Conservation (phyloP, 1,284 basidiomycete species). For the Hortiboletus rubellus region DNA sequence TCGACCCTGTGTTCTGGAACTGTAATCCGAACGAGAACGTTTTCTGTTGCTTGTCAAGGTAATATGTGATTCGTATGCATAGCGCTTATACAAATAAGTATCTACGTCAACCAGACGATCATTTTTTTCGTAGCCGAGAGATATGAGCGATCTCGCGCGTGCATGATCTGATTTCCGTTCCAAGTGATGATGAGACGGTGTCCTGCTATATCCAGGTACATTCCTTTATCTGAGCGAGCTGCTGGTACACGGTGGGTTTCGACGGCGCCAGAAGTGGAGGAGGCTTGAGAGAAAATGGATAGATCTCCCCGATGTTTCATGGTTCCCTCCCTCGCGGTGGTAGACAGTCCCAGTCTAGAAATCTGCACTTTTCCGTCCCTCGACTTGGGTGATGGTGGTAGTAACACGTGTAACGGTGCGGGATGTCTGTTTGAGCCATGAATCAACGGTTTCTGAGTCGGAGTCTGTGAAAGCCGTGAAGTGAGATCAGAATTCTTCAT, state of each 20-base stretch:
- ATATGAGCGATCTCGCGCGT: not conserved
- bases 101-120: not conserved
- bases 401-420: not conserved
- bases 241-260: no score
- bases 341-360: not conserved
- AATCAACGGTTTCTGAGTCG: no score
- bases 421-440: no score
- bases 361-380: not conserved
- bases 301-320: not conserved
- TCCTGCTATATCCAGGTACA: not conserved
- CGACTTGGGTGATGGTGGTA: not conserved
- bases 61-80: not conserved
- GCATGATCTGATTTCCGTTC: not conserved
- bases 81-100: not conserved
- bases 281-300: not conserved
- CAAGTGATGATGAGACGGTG: not conserved
- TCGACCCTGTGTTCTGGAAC: slow-evolving; percentile 1
- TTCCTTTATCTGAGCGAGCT: no score
- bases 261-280: no score
- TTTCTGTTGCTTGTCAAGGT: slow-evolving; percentile 10
- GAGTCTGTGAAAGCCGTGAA: no score
- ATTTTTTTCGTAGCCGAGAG: not conserved
- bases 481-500: not conserved
- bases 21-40: not conserved
- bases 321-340: not conserved